Conservation (phyloP, 345 rosid genomes). For the Corymbia maculata region DNA sequence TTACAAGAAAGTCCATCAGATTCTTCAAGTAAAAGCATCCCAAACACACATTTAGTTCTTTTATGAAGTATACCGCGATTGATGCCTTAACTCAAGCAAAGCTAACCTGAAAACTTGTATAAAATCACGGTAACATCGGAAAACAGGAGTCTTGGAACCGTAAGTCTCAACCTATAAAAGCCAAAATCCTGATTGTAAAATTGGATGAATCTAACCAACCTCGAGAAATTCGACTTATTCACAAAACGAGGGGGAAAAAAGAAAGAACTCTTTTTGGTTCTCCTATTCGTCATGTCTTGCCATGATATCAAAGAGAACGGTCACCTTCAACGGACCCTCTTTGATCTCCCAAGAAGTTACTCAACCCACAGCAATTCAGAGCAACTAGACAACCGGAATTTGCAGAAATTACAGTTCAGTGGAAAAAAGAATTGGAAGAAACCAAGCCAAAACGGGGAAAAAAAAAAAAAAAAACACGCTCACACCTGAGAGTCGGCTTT, state of each 20-base stretch:
- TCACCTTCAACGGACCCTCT: neutral
- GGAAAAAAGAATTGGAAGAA: neutral
- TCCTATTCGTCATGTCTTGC: neutral
- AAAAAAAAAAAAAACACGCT: neutral
- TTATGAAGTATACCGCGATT: neutral
- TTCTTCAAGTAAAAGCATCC: neutral
- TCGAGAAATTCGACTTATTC: neutral
- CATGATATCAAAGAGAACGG: neutral
- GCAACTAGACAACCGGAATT: neutral
- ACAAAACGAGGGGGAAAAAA: neutral
- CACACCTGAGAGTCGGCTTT: too few relatives aligned
- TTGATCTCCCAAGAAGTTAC: neutral
- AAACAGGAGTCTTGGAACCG: neutral
- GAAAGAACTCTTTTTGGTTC: neutral
- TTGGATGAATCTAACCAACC: neutral
- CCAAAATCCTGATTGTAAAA: neutral
- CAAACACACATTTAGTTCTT: neutral
- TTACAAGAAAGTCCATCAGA: neutral
- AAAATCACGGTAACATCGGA: neutral
- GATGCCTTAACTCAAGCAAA: neutral
- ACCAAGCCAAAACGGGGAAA: neutral
- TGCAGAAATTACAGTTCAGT: neutral
- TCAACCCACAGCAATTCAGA: neutral
- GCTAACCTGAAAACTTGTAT: neutral
- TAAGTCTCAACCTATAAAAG: neutral